Evolutionary conservation across 169 alveolate species (phyloP).

Genomic region (Plasmodium vinckei): DNA sequence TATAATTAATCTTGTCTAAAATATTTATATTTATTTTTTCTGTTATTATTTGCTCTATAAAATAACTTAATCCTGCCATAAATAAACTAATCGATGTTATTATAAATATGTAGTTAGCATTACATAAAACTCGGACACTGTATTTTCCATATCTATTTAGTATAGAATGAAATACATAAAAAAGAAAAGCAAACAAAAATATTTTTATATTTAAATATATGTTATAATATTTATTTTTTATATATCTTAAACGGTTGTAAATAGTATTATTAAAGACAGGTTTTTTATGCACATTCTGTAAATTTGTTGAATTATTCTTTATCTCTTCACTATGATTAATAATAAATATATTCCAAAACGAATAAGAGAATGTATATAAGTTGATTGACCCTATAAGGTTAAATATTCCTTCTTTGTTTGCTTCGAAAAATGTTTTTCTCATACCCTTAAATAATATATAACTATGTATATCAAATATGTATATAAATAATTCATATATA

Average conservation of each 20-base stretch:
- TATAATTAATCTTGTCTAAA: slow-evolving; percentile 25
- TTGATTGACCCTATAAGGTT: slow-evolving; percentile 52
- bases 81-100: slow-evolving; percentile 18
- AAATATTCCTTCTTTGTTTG: slow-evolving; percentile 59
- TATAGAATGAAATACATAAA: slow-evolving; percentile 23
- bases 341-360: slow-evolving; percentile 11
- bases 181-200: slow-evolving; percentile 12
- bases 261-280: not conserved
- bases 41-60: slow-evolving; percentile 10
- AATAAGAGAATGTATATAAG: slow-evolving; percentile 25
- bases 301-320: not conserved
- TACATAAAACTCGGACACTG: slow-evolving; percentile 56
- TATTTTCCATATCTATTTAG: slow-evolving; percentile 21
- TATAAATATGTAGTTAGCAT: slow-evolving; percentile 56
- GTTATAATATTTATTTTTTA: slow-evolving; percentile 1
- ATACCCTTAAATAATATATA: slow-evolving; percentile 9
- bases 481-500: slow-evolving; percentile 21
- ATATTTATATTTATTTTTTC: slow-evolving; percentile 16
- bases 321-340: not conserved
- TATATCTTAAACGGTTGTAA: not conserved
- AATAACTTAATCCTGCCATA: slow-evolving; percentile 23
- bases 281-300: too few species aligned
- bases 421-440: slow-evolving; percentile 28
- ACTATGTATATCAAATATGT: slow-evolving; percentile 8
- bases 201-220: slow-evolving; percentile 9